Evolutionary conservation across 345 rosid species (phyloP).

Genomic region (Pelargonium nanum): DNA sequence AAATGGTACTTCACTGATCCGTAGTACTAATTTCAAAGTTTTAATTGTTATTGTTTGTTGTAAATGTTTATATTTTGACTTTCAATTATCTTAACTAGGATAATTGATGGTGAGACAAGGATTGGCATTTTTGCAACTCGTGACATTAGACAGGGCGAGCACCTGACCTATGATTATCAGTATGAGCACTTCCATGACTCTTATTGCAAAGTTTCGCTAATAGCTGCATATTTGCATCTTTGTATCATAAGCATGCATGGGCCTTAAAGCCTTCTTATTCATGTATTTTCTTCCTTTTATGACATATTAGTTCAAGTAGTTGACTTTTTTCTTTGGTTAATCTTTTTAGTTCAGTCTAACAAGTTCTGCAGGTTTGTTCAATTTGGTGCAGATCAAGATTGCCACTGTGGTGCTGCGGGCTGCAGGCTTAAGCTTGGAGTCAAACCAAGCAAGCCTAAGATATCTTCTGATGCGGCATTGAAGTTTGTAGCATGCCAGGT

Average conservation of each 20-base stretch:
- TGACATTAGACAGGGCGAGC: constrained; percentile 75
- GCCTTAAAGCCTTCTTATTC: not conserved
- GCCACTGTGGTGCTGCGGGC: constrained; percentile 68
- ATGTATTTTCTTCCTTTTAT: too few relatives aligned
- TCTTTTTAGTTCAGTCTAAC: constrained; percentile 31
- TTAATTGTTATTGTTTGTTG: constrained; percentile 6
- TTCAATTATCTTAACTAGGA: constrained; percentile 26
- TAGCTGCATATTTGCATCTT: too few relatives aligned
- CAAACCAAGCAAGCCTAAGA: constrained; percentile 55
- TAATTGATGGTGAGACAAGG: constrained; percentile 94
- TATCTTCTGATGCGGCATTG: constrained; percentile 49
- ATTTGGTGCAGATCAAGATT: constrained; percentile 97
- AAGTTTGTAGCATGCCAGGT: constrained; percentile 58
- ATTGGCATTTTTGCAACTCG: constrained; percentile 79
- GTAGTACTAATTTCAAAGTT: constrained; percentile 9
- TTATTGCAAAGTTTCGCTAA: too few relatives aligned
- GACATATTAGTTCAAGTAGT: too few relatives aligned
- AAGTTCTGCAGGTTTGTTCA: constrained; percentile 84
- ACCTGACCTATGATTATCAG: constrained; percentile 92
- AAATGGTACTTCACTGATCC: constrained; percentile 55
- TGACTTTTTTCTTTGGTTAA: not conserved
- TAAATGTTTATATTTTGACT: constrained; percentile 11
- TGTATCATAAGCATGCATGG: too few relatives aligned
- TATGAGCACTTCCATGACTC: constrained; percentile 25
- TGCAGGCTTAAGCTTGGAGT: constrained; percentile 81